Evolutionary conservation across 805 yeast species (phyloP), one percentile per base, ranked within the genome.

Genomic region (Dipodascopsis tothii): DNA sequence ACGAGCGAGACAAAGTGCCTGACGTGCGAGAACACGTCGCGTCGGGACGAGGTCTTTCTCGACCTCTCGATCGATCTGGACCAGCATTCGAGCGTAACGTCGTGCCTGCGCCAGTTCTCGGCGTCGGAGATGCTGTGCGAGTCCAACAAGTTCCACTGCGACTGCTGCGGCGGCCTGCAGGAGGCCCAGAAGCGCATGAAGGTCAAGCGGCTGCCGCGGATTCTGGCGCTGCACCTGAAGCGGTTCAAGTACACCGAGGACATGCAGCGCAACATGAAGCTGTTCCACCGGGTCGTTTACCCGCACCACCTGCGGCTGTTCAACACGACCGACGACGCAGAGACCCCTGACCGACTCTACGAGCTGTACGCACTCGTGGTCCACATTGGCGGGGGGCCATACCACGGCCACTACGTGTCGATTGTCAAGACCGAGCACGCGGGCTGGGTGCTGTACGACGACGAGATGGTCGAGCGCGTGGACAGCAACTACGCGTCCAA

Each of bases 371-470:
- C 88, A 0, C 80, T 90, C 34, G 94, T 92, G n/a, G 87, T 92
- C 5, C 98, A 92, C 59, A 79, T 92, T 54, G 98, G 98, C 5
- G 94, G 96, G 2, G 96, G 98, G 0, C 96, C 97, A 1, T 87
- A 87, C 67, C 96, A 88, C 64, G 98, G 98, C 0, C 98, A 92
- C 62, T 92, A 92, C 61, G 90, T 92, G 6, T 75, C 95, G 0
- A 68, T 94, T 5, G 81, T 92, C 46, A 87, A 86, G 59, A 81
- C 88, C 6, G 79, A 75, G 44, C 71, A 74, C 20, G 75, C 77
- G 33, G 88, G 96, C 0, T 92, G 98, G 98, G 65, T 92, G 27
- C 66, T 92, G 44, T 92, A 84, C 64, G 98, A 92, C 61, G 98
- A 92, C 62, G 98, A 92, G 63, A 80, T 92, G 4, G 96, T 92